Percentiles rank a stretch among this genome's conserved stretches.
Evolutionary conservation across 2,329 filamentous ascomycete species (phyloP).

Genomic region (Epichloe elymi): DNA sequence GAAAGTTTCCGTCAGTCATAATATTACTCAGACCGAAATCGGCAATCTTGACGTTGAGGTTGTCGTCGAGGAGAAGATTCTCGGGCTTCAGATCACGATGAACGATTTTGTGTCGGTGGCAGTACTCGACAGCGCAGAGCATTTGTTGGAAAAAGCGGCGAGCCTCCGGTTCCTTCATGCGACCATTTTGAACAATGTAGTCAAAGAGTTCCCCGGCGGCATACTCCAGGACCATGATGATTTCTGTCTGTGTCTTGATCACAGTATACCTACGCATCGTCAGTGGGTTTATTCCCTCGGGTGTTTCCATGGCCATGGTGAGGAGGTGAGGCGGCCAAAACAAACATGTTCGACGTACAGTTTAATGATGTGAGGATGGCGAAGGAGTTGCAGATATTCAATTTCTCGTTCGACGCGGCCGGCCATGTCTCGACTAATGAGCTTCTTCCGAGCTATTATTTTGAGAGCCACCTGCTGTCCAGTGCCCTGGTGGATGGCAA

Average conservation of each 20-base stretch:
- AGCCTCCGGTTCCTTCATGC: slow-evolving; percentile 84
- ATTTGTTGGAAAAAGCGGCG: slow-evolving; percentile 98
- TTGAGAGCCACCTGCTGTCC: slow-evolving; percentile 94
- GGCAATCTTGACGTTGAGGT: slow-evolving; percentile 97
- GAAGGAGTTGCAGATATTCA: slow-evolving; percentile 87
- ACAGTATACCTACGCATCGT: slow-evolving; percentile 62
- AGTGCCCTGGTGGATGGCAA: slow-evolving; percentile 83
- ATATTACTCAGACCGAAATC: slow-evolving; percentile 98
- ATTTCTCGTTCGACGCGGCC: slow-evolving; percentile 96
- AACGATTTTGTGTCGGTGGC: slow-evolving; percentile 96
- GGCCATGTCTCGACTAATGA: slow-evolving; percentile 96
- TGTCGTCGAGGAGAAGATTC: slow-evolving; percentile 86
- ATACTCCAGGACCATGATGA: slow-evolving; percentile 98
- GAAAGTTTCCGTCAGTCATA: slow-evolving; percentile 98
- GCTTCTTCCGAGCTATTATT: slow-evolving; percentile 91
- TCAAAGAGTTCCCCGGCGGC: slow-evolving; percentile 94
- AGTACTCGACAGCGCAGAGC: slow-evolving; percentile 96
- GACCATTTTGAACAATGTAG: slow-evolving; percentile 89
- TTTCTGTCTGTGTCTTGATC: slow-evolving; percentile 86
- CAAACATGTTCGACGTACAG: slow-evolving; percentile 44
- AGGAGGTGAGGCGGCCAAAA: neutral
- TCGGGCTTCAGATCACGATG: slow-evolving; percentile 96
- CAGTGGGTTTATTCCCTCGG: neutral
- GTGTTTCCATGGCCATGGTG: neutral
- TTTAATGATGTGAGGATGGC: slow-evolving; percentile 98